Evolutionary conservation across 176 grass and related monocot species (phyloP), one percentile per base, ranked within the genome.

Genomic region (Poa annua): DNA sequence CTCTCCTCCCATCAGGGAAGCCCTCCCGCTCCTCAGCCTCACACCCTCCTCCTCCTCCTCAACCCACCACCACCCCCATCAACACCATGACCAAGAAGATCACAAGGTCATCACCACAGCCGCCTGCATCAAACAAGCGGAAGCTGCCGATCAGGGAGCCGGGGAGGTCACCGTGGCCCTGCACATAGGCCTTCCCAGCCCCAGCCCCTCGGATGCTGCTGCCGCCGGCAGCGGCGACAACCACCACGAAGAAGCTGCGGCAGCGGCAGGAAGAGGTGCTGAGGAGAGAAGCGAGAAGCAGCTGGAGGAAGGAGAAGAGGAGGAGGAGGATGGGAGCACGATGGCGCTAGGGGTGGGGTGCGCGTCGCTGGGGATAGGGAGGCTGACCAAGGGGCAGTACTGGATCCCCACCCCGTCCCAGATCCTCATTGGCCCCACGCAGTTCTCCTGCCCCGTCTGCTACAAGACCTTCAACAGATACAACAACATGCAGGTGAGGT

Each of bases 361-460:
- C 42, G 80, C 84, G 2, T 89, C 88, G 34, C 84, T 91, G 61
- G 85, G 87, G 21, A 84, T 92, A 36, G 93, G 93, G 34, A 92
- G 85, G 90, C 80, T 95, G 71, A 95, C 87, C 8, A 92, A 92
- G 86, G 93, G 93, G 6, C 93, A 95, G 88, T 95, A 95, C 78
- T 95, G 93, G 93, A 95, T 95, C 76, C 93, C 93, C 70, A 95
- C 93, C 1, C 93, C 90, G 5, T 95, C 93, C 36, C 93, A 95
- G 88, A 95, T 95, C 88, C 93, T 95, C 85, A 95, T 95, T 79
- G 93, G 93, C 3, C 93, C 93, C 44, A 95, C 89, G 25, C 93
- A 95, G 88, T 95, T 95, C 85, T 92, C 93, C 10, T 95, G 93
- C 85, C 90, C 93, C 63, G 90, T 95, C 50, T 95, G 93, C 93